Evolutionary conservation across 352 stramenopile genomes (phyloP), one percentile per base, ranked within the genome.

Genomic region (Globisporangium okanoganense): DNA sequence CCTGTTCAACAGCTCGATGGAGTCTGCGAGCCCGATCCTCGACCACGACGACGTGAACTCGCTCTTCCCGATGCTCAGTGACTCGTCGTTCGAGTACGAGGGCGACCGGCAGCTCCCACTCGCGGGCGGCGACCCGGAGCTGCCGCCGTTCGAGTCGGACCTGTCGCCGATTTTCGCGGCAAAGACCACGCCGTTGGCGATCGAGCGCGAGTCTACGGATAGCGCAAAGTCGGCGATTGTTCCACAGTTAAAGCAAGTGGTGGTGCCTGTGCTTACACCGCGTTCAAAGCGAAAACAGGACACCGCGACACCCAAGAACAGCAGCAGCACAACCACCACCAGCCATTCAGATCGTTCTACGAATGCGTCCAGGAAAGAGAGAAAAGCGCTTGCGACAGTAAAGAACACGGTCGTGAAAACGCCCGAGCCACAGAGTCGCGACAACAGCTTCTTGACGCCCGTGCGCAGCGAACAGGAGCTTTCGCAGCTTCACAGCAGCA

Each of bases 101-200:
- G 63, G 47, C 41, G 64, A 79, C 18, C 55, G 72, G 24, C 64
- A 71, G 25, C 14, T 78, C 29, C 29, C 29, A 27, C 5, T 76
- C 44, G 61, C 66, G n/a, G 63, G 49, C 9, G 52, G 40, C 43
- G 44, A 70, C 1, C 48, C 53, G 18, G 69, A 76, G 54, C 75
- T 52, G 24, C 45, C 84, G 40, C 49, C 70, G 0, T 77, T 85
- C 8, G 67, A 82, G 31, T 64, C 67, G 12, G 75, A 87, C 13
- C 25, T 87, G 27, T 87, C 75, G n/a, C 80, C 78, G 18, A 86
- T 90, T 70, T 45, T 84, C 5, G 75, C 72, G 29, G 65, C 73
- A 38, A 78, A 55, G 43, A 47, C 57, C 3, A 51, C 65, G 65
- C 51, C 62, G 27, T 24, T 61, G 24, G 9, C 50, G 50, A n/a